Evolutionary conservation across 2,329 filamentous ascomycete species (phyloP).

Genomic region (Penicillium sumatraense): DNA sequence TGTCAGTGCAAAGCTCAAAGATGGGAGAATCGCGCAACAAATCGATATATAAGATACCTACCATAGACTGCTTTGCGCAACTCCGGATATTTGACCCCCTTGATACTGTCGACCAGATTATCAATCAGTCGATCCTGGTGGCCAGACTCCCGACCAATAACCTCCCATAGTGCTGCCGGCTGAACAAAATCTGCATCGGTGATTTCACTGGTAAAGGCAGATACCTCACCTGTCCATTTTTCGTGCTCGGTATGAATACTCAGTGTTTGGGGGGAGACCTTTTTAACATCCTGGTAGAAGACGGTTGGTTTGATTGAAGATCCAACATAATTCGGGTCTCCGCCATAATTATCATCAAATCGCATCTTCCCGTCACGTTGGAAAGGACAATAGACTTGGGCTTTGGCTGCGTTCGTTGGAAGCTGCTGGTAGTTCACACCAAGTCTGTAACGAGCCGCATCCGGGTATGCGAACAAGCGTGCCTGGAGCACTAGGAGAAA

Average conservation of each 20-base stretch:
- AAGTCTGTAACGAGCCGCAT: constrained; percentile 52
- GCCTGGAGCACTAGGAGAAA: constrained; percentile 58
- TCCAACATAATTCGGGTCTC: constrained; percentile 60
- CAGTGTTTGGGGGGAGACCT: neutral
- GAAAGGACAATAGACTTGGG: constrained; percentile 58
- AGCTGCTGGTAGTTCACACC: constrained; percentile 49
- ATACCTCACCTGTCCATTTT: constrained; percentile 34
- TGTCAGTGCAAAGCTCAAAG: neutral
- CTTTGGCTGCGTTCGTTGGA: constrained; percentile 43
- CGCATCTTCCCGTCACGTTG: constrained; percentile 44
- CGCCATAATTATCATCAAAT: constrained; percentile 59
- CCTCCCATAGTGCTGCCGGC: constrained; percentile 35
- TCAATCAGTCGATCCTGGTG: constrained; percentile 35
- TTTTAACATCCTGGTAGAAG: neutral
- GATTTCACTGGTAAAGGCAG: constrained; percentile 24
- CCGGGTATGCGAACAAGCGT: constrained; percentile 65
- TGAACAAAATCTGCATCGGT: constrained; percentile 36
- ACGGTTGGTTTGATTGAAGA: neutral
- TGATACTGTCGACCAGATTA: neutral
- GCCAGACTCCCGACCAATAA: constrained; percentile 35
- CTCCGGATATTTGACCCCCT: neutral
- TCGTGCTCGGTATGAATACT: constrained; percentile 15
- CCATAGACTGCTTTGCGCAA: neutral
- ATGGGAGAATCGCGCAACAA: neutral
- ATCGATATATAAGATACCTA: neutral